Conservation (phyloP, 2,329 filamentous ascomycete species). For the Aspergillus ochraceus region DNA sequence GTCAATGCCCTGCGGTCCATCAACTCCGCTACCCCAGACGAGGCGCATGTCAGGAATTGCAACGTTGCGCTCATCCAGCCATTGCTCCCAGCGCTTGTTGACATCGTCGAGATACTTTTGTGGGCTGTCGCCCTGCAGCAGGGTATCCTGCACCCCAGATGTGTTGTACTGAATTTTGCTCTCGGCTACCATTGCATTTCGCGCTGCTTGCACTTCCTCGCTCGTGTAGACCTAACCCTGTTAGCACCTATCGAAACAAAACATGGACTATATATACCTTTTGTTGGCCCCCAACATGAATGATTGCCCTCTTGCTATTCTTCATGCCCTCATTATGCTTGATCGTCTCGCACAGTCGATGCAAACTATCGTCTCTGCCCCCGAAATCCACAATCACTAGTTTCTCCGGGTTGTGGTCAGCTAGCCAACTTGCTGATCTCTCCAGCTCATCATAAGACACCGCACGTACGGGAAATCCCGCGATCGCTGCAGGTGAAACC, state of each 20-base stretch:
- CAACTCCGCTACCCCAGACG: not conserved
- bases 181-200: not conserved
- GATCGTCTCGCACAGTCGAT: constrained; percentile 3
- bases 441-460: constrained; percentile 2
- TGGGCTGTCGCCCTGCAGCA: not conserved
- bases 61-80: not conserved
- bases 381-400: constrained; percentile 9
- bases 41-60: not conserved
- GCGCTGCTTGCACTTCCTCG: not conserved
- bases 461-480: not conserved
- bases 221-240: not conserved
- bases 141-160: not conserved
- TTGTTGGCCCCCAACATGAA: constrained; percentile 5
- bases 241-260: not conserved
- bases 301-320: not conserved
- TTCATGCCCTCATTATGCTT: not conserved
- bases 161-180: not conserved
- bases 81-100: not conserved
- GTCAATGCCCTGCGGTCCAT: not conserved
- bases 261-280: not conserved
- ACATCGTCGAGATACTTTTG: not conserved
- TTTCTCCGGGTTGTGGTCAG: constrained; percentile 3
- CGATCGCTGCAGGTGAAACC: not conserved
- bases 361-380: not conserved
- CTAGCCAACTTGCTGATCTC: constrained; percentile 6